Base-by-base conservation (phyloP, 106 monocot species). In the Dioscorea alata region DNA sequence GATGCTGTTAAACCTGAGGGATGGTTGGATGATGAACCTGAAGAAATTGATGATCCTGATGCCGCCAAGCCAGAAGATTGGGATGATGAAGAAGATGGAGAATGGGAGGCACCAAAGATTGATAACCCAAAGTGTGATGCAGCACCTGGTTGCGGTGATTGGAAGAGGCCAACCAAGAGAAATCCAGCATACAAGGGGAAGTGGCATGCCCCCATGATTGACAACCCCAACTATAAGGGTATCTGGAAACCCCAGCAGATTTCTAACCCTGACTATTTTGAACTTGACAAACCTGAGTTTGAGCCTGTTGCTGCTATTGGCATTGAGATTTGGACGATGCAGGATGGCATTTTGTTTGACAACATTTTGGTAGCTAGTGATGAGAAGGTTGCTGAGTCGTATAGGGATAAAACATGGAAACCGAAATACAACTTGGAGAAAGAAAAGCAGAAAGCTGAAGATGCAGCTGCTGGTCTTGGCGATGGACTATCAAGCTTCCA, bases 101-200 rank as follows among this genome's bases (percentile, higher is more conserved):
- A 82, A 52, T 89, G 89, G 89, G 89, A 89, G 57, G 86, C 93
- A 57, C 86, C 89, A 4, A 86, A 89, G 65, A 78, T 93, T 28
- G 83, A 83, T 22, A 93, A 93, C 67, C 93, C 93, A 4, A 88
- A 86, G 57, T 93, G 93, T 64, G 83, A 80, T 33, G 63, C 50
- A 34, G 86, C 74, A 8, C 88, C 93, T 65, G 93, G 93, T 4
- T 93, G 93, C 59, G 93, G 93, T 57, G 89, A 89, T 61, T 93
- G 93, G 93, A 93, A 79, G 83, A 83, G 69, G 68, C 93, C 93
- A 23, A 75, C 62, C 74, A 93, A 86, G 71, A 75, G 34, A 49
- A 93, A 93, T 63, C 93, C 93, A 10, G 89, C 80, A 12, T 93
- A 93, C 75, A 93, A 93, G 77, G 93, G 93, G 12, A 93, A 93